Evolutionary conservation across 2,329 filamentous ascomycete genomes (phyloP).

Genomic region (Aureobasidium sp.): DNA sequence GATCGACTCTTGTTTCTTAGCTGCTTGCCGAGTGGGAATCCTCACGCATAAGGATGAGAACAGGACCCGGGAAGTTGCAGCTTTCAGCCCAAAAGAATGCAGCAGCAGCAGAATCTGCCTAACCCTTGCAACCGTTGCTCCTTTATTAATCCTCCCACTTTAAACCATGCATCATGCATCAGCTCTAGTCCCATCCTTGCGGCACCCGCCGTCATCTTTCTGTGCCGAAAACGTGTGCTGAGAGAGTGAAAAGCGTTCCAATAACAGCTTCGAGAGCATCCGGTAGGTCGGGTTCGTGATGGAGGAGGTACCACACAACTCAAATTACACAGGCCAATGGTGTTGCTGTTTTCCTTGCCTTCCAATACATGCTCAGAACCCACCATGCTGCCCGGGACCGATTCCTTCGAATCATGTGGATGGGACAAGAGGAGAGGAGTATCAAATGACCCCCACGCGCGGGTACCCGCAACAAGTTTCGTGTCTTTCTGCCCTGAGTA

Average conservation of each 20-base stretch:
- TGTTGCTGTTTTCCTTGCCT: background rate
- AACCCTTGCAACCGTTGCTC: constrained; percentile 7
- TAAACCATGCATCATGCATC: background rate
- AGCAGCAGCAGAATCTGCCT: background rate
- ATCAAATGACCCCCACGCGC: background rate
- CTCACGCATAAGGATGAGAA: background rate
- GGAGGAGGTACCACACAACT: constrained; percentile 2
- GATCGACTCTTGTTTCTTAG: background rate
- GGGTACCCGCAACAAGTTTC: background rate
- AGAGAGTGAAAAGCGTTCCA: background rate
- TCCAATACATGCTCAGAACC: background rate
- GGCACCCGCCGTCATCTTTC: constrained; percentile 8
- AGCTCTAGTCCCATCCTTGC: background rate
- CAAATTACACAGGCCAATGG: background rate
- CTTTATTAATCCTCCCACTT: constrained; percentile 1
- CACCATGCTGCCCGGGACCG: background rate
- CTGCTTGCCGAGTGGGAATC: background rate
- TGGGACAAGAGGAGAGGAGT: background rate
- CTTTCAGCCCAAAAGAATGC: background rate
- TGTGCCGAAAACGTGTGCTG: background rate
- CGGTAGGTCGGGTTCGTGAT: constrained; percentile 5
- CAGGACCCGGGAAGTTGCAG: background rate
- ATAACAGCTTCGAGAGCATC: background rate
- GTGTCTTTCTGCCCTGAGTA: background rate
- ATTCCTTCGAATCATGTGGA: background rate